phyloP scores from a whole-genome alignment of 2,329 filamentous ascomycete genomes.

The Ascochyta pisi region DNA sequence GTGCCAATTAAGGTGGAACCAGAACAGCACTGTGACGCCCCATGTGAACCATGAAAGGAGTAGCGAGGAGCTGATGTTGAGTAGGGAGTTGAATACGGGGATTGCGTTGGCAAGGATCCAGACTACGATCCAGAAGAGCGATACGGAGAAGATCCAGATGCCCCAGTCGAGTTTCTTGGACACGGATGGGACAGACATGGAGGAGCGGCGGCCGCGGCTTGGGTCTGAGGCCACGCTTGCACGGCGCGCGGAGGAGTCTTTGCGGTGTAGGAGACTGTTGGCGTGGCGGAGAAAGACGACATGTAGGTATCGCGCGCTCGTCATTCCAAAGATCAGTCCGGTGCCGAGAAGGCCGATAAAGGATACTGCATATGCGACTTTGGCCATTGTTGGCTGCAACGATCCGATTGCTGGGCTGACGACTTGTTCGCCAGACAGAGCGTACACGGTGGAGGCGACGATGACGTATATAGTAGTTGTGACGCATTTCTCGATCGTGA shows the following conservation, averaged over 20 bases:
- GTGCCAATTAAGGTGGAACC: conserved; percentile 39
- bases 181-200: conserved; percentile 18
- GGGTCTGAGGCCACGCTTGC: conserved; percentile 16
- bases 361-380: conserved; percentile 31
- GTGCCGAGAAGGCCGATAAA: conserved; percentile 35
- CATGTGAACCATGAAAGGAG: conserved; percentile 39
- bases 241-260: conserved; percentile 12
- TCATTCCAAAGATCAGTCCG: conserved; percentile 35
- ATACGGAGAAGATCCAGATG: conserved; percentile 33
- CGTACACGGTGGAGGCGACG: conserved; percentile 34
- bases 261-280: conserved; percentile 19
- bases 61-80: conserved; percentile 35
- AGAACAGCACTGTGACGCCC: conserved; percentile 39
- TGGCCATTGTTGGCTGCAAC: conserved; percentile 29
- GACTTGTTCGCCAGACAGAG: conserved; percentile 35
- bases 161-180: conserved; percentile 28
- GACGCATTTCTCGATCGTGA: conserved; percentile 36
- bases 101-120: conserved; percentile 41
- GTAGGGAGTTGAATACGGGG: conserved; percentile 35
- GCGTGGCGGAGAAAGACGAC: conserved; percentile 33
- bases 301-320: conserved; percentile 31
- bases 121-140: conserved; percentile 35
- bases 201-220: conserved; percentile 25
- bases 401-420: conserved; percentile 34
- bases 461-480: conserved; percentile 31